A percentile compares a stretch with the other conserved stretches of the same genome.
These are phyloP conservation scores for Coprinellus micaceus DNA, from an alignment of 768 basidiomycete genomes.

Conservation along the genomic window DNA sequence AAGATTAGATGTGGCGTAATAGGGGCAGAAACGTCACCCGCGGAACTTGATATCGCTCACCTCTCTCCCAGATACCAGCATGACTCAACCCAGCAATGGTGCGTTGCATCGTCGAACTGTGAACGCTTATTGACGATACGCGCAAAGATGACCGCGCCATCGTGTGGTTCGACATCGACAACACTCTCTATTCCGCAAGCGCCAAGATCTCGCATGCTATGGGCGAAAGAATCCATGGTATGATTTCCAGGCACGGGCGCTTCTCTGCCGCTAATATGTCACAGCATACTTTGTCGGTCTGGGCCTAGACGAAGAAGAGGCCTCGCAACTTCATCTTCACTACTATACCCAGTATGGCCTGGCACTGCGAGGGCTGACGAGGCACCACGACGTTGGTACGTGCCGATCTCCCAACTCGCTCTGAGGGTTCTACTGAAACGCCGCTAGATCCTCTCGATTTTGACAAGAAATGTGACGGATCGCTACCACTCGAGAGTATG, in stretches of 20 bases:
- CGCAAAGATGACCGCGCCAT: slow-evolving; percentile 51
- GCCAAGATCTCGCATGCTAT: slow-evolving; percentile 74
- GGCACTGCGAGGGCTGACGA: slow-evolving; percentile 72
- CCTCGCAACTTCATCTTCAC: slow-evolving; percentile 60
- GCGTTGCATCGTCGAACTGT: neutral
- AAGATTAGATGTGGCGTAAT: slow-evolving; percentile 23
- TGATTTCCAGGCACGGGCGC: slow-evolving; percentile 6
- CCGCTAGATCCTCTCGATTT: slow-evolving; percentile 72
- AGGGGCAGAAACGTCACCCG: slow-evolving; percentile 1
- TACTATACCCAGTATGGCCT: slow-evolving; percentile 85
- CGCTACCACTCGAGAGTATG: slow-evolving; percentile 78
- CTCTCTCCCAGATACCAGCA: neutral
- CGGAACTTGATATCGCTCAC: slow-evolving; percentile 14
- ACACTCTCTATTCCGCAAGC: slow-evolving; percentile 79
- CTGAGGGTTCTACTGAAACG: neutral
- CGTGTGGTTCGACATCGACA: slow-evolving; percentile 85
- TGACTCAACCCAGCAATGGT: neutral
- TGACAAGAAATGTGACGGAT: slow-evolving; percentile 78
- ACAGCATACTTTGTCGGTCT: slow-evolving; percentile 72
- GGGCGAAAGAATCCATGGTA: slow-evolving; percentile 77
- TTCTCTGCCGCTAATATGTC: neutral
- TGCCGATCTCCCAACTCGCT: slow-evolving; percentile 5
- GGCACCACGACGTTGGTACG: slow-evolving; percentile 73
- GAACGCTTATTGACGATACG: slow-evolving; percentile 1
- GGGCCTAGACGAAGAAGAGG: slow-evolving; percentile 65